These are phyloP conservation scores for Xylariaceae sp. DNA, from an alignment of 2,329 filamentous ascomycete genomes.

Conservation along the genomic window DNA sequence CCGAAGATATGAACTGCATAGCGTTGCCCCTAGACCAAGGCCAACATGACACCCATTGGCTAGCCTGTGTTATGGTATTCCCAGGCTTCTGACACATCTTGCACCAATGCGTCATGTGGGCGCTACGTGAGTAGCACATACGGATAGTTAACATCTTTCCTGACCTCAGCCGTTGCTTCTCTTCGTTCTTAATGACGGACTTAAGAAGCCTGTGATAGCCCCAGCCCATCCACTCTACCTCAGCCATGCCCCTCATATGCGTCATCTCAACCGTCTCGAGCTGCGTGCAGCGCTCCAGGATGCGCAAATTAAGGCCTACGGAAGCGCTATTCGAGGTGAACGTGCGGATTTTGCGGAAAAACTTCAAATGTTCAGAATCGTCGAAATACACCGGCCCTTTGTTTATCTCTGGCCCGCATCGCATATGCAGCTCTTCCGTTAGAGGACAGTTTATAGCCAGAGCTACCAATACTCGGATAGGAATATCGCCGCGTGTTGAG, in stretches of 20 bases:
- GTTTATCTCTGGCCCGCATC: conserved; percentile 3
- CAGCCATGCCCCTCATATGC: conserved; percentile 2
- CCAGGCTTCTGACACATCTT: conserved; percentile 8
- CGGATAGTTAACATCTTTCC: conserved; percentile 9
- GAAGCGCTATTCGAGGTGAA: conserved; percentile 7
- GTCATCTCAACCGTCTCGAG: conserved; percentile 10
- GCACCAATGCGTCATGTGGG: neutral
- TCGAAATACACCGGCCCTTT: neutral
- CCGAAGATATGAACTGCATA: conserved; percentile 2
- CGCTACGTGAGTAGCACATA: conserved; percentile 11
- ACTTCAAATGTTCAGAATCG: conserved; percentile 1
- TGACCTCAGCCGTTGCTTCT: neutral
- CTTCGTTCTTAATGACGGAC: conserved; percentile 3
- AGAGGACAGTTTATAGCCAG: conserved; percentile 2
- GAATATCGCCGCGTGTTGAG: conserved; percentile 7
- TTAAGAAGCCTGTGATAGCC: conserved; percentile 8
- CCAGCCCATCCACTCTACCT: conserved; percentile 2
- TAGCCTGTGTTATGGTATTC: neutral
- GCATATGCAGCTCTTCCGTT: conserved; percentile 11
- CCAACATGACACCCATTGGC: conserved; percentile 5
- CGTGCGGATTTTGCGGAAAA: conserved; percentile 6
- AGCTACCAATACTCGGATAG: conserved; percentile 2
- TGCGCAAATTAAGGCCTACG: conserved; percentile 2
- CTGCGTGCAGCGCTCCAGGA: conserved; percentile 4
- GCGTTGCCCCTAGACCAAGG: conserved; percentile 10